A percentile compares a stretch with the other conserved stretches of the same genome.
Conservation (phyloP, 2,329 filamentous ascomycete genomes). For the Xylaria hypoxylon region DNA sequence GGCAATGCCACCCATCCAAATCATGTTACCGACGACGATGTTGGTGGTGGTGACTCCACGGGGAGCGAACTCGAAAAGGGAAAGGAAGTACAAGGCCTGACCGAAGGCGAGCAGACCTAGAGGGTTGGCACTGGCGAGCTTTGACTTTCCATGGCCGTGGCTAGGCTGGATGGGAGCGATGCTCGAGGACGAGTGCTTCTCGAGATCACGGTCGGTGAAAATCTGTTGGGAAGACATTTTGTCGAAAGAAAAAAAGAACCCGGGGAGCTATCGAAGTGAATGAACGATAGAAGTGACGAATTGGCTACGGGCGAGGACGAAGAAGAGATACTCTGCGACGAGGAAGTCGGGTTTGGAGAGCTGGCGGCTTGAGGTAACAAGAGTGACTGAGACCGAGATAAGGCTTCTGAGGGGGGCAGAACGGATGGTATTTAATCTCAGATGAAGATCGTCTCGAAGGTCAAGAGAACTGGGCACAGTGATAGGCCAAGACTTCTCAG, state of each 20-base stretch:
- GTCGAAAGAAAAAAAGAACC: conserved; percentile 13
- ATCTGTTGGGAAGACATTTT: conserved; percentile 40
- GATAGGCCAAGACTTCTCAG: conserved; percentile 38
- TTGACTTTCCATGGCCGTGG: conserved; percentile 39
- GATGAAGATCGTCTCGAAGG: conserved; percentile 31
- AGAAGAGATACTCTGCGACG: conserved; percentile 39
- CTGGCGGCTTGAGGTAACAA: conserved; percentile 24
- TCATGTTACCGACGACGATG: conserved; percentile 52
- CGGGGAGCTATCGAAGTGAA: conserved; percentile 29
- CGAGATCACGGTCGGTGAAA: conserved; percentile 42
- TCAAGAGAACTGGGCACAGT: conserved; percentile 18
- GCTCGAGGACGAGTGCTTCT: conserved; percentile 41
- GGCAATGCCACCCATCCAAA: conserved; percentile 53
- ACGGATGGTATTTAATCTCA: conserved; percentile 40
- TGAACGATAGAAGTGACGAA: conserved; percentile 20
- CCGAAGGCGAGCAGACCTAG: conserved; percentile 55
- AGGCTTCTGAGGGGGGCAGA: conserved; percentile 30
- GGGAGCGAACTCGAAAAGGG: conserved; percentile 43
- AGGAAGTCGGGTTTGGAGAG: conserved; percentile 31
- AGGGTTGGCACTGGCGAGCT: conserved; percentile 45
- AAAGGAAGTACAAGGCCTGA: conserved; percentile 48
- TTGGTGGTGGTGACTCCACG: conserved; percentile 42
- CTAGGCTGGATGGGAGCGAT: conserved; percentile 27
- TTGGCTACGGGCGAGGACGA: conserved; percentile 33
- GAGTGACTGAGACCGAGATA: conserved; percentile 25